Evolutionary conservation across 192 early-diverging fungal genomes (phyloP).

Genomic region (Chytriomyces confervae): DNA sequence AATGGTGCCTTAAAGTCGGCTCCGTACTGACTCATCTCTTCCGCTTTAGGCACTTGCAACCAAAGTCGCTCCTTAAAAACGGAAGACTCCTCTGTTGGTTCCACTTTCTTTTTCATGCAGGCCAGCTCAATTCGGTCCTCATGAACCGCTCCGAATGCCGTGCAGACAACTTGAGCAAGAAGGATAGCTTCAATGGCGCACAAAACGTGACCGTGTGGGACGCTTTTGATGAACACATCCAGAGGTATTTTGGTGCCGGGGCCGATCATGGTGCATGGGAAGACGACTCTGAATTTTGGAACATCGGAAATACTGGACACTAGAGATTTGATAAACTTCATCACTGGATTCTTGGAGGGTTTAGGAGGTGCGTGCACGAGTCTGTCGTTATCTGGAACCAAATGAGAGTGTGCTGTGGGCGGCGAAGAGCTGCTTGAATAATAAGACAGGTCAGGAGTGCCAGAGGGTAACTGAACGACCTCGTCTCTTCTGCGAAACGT

Average conservation of each 20-base stretch:
- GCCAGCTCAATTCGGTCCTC: constrained; percentile 15
- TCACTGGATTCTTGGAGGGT: neutral
- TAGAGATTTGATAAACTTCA: neutral
- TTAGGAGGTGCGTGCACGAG: neutral
- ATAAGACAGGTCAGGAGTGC: neutral
- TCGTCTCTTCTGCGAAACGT: too few species aligned
- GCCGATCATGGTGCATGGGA: constrained; percentile 32
- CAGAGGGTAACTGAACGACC: neutral
- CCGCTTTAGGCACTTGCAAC: constrained; percentile 18
- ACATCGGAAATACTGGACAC: neutral
- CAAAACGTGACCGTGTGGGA: constrained; percentile 11
- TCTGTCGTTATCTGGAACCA: neutral
- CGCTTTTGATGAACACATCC: constrained; percentile 12
- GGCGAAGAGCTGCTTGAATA: neutral
- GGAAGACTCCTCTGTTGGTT: neutral
- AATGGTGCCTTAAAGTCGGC: constrained; percentile 21
- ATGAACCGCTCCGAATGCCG: neutral
- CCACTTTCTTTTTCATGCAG: neutral
- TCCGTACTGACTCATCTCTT: constrained; percentile 14
- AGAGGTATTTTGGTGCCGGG: constrained; percentile 20
- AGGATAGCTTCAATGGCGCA: neutral
- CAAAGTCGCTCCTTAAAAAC: constrained; percentile 27
- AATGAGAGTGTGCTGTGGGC: neutral
- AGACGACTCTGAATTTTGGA: constrained; percentile 24
- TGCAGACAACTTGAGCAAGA: neutral